phyloP scores from a whole-genome alignment of 352 stramenopile species.

The Lagenidium giganteum region DNA sequence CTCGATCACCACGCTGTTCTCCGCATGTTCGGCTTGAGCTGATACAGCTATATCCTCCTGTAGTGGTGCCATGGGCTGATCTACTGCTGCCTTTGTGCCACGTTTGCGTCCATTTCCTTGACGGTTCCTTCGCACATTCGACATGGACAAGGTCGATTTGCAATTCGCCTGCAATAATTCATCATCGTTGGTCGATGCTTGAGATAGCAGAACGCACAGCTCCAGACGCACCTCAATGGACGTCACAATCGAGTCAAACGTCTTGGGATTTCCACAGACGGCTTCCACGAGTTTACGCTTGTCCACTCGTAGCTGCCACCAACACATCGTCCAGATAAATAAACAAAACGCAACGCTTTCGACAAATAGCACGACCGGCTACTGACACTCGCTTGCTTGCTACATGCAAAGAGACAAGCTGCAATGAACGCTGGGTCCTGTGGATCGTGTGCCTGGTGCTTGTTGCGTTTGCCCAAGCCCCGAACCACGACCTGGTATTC shows the following conservation, averaged over 20 bases:
- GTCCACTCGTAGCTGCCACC: constrained; percentile 50
- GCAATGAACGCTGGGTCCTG: constrained; percentile 52
- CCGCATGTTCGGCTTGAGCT: no score
- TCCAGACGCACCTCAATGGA: constrained; percentile 58
- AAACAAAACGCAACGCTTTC: not conserved
- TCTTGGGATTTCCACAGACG: constrained; percentile 51
- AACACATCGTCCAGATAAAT: constrained; percentile 1
- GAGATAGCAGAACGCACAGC: no score
- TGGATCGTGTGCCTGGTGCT: no score
- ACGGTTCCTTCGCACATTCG: no score
- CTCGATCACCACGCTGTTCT: no score
- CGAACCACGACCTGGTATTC: constrained; percentile 50
- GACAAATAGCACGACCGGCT: constrained; percentile 1
- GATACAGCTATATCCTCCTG: no score
- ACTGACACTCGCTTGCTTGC: constrained; percentile 51
- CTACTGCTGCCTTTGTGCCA: no score
- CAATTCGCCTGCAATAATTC: constrained; percentile 25
- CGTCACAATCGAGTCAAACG: constrained; percentile 62
- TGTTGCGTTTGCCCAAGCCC: no score
- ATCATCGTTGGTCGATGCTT: no score
- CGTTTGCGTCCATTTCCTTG: no score
- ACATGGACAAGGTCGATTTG: constrained; percentile 35
- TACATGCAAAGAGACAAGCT: constrained; percentile 61
- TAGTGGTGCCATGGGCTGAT: no score
- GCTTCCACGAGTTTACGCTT: constrained; percentile 46